Evolutionary conservation across 148 eudicot species (phyloP).

Genomic region (Persicaria maculosa): DNA sequence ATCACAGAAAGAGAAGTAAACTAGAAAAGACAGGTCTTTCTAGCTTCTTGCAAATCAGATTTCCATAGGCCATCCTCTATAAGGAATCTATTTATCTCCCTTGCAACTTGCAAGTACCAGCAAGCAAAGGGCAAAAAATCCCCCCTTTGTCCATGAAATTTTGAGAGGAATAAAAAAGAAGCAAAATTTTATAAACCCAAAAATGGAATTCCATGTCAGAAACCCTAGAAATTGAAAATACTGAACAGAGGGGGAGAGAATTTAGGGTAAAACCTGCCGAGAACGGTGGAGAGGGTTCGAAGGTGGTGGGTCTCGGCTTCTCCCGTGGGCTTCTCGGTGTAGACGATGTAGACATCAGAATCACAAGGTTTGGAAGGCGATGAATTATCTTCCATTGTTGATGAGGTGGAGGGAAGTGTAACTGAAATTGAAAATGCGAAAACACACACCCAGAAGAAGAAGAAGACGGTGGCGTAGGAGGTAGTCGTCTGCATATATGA

Average conservation of each 20-base stretch:
- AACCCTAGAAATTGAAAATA: not conserved
- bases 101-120: no score
- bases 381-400: constrained; percentile 3
- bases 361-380: not conserved
- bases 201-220: not conserved
- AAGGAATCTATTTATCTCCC: no score
- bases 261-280: constrained; percentile 12
- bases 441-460: not conserved
- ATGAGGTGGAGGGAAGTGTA: not conserved
- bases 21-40: not conserved
- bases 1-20: not conserved
- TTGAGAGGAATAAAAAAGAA: not conserved
- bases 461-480: constrained; percentile 2
- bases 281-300: constrained; percentile 9
- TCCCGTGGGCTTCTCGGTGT: constrained; percentile 12
- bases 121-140: not conserved
- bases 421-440: not conserved
- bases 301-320: constrained; percentile 12
- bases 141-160: not conserved
- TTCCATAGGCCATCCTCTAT: not conserved
- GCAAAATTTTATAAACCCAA: not conserved
- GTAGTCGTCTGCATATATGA: not conserved
- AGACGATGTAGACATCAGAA: constrained; percentile 4
- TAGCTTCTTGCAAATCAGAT: not conserved
- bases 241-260: not conserved